These are phyloP conservation scores for Dictyostelium capitatum DNA, from an alignment of 78 protist genomes.

Conservation along the genomic window DNA sequence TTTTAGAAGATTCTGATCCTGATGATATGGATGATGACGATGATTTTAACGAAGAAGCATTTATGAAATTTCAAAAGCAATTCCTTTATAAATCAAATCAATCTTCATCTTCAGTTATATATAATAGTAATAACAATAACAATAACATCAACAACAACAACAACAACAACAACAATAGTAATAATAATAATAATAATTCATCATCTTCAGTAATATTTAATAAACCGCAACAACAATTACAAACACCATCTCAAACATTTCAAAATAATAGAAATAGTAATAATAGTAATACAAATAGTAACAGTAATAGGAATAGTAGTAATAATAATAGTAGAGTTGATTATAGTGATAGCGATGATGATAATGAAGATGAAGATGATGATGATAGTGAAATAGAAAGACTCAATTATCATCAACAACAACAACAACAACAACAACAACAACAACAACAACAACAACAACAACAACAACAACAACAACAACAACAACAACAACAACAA, in stretches of 20 bases:
- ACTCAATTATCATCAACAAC: background rate
- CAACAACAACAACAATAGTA: background rate
- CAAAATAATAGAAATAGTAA: background rate
- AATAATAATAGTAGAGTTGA: background rate
- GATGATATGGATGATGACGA: background rate
- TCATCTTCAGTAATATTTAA: constrained; percentile 4
- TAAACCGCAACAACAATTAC: constrained; percentile 1
- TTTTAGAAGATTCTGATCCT: constrained; percentile 24
- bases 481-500: background rate
- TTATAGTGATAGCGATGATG: background rate
- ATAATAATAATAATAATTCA: background rate
- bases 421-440: background rate
- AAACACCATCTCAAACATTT: too few relatives aligned
- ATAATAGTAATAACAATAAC: background rate
- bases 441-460: too few relatives aligned
- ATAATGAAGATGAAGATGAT: background rate
- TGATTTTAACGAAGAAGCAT: constrained; percentile 24
- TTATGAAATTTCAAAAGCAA: constrained; percentile 44
- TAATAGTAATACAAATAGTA: background rate
- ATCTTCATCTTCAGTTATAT: background rate
- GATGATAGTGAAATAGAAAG: background rate
- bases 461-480: background rate
- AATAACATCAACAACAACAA: background rate
- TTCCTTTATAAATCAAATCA: background rate
- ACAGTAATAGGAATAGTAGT: background rate